phyloP scores from a whole-genome alignment of 2,329 filamentous ascomycete species.

The Aspergillaceae sp. region DNA sequence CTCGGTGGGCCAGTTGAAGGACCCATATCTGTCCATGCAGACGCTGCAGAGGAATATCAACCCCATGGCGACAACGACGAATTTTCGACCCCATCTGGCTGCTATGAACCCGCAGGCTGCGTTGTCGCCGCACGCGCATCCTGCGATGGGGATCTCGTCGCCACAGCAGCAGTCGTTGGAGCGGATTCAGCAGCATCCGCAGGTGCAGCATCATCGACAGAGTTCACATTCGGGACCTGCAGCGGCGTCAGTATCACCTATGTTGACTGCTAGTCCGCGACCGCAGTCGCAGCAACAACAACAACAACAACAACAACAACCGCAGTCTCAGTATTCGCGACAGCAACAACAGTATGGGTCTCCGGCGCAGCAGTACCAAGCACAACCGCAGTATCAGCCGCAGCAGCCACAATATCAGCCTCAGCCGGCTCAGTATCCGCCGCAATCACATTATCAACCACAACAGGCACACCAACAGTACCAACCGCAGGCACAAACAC shows the following conservation, averaged over 20 bases:
- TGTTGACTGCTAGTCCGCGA: slow-evolving; percentile 15
- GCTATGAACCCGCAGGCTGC: slow-evolving; percentile 20
- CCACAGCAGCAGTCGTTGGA: slow-evolving; percentile 23
- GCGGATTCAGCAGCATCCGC: slow-evolving; percentile 8
- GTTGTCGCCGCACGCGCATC: slow-evolving; percentile 20
- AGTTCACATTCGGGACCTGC: slow-evolving; percentile 13
- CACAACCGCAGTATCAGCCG: slow-evolving; percentile 10
- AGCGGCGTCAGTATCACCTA: slow-evolving; percentile 15
- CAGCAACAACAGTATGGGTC: slow-evolving; percentile 11
- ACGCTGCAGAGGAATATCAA: slow-evolving; percentile 23
- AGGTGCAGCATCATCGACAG: slow-evolving; percentile 13
- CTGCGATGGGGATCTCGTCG: slow-evolving; percentile 19
- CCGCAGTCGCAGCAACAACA: slow-evolving; percentile 17
- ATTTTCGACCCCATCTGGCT: slow-evolving; percentile 16
- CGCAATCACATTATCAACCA: not conserved
- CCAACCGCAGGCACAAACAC: slow-evolving; percentile 7
- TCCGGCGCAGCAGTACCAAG: slow-evolving; percentile 11
- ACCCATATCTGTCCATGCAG: slow-evolving; percentile 19
- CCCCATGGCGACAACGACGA: slow-evolving; percentile 24
- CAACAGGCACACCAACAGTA: not conserved
- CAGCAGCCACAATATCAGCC: slow-evolving; percentile 9
- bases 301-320: slow-evolving; percentile 20
- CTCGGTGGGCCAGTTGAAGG: slow-evolving; percentile 17
- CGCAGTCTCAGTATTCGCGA: slow-evolving; percentile 9
- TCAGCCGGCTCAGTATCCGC: slow-evolving; percentile 7